These are phyloP conservation scores for Phaeosphaeria sp. DNA, from an alignment of 2,329 filamentous ascomycete genomes.

Conservation along the genomic window DNA sequence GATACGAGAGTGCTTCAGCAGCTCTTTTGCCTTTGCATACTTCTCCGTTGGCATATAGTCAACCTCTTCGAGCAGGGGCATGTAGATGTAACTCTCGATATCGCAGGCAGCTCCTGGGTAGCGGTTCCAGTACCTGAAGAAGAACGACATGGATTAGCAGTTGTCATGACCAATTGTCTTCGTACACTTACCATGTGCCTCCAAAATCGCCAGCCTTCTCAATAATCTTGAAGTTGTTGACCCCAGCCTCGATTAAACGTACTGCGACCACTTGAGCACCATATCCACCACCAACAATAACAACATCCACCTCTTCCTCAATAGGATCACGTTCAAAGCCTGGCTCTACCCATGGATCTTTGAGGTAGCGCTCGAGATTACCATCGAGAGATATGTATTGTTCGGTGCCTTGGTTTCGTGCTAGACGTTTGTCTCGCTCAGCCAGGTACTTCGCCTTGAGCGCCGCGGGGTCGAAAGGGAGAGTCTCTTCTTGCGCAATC, in stretches of 20 bases:
- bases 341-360: slow-evolving; percentile 38
- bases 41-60: slow-evolving; percentile 61
- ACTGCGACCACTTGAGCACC: slow-evolving; percentile 52
- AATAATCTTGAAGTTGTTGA: slow-evolving; percentile 47
- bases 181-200: slow-evolving; percentile 51
- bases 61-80: slow-evolving; percentile 35
- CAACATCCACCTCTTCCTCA: slow-evolving; percentile 34
- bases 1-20: slow-evolving; percentile 55
- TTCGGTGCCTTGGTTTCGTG: slow-evolving; percentile 30
- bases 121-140: slow-evolving; percentile 51
- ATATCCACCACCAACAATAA: slow-evolving; percentile 55
- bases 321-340: slow-evolving; percentile 32
- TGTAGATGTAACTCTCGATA: slow-evolving; percentile 39
- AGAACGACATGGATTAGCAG: background rate
- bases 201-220: slow-evolving; percentile 56
- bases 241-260: slow-evolving; percentile 42
- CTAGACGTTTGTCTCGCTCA: slow-evolving; percentile 38
- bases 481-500: slow-evolving; percentile 16
- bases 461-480: slow-evolving; percentile 30
- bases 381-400: slow-evolving; percentile 39
- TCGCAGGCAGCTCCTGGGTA: slow-evolving; percentile 36
- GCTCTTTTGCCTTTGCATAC: slow-evolving; percentile 54
- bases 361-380: slow-evolving; percentile 28
- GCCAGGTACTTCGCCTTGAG: slow-evolving; percentile 36
- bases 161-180: slow-evolving; percentile 37